Conservation (phyloP, 495 filamentous ascomycete species). For the Umbilicaria muhlenbergii region DNA sequence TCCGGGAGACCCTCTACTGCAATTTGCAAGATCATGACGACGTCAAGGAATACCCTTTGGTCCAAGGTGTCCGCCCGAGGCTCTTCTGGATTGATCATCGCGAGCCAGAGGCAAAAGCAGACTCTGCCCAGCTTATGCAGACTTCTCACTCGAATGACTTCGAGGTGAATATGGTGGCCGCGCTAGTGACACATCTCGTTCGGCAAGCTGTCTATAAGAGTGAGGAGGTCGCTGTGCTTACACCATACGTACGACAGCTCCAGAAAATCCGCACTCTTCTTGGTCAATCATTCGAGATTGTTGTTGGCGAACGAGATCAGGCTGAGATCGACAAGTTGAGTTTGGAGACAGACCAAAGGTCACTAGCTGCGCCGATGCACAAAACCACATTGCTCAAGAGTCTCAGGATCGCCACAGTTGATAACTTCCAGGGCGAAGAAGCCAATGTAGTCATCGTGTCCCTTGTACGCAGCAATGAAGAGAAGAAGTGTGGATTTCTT, state of each 20-base stretch:
- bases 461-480: conserved; percentile 55
- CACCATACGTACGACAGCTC: conserved; percentile 63
- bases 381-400: conserved; percentile 41
- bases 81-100: conserved; percentile 66
- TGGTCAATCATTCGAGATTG: conserved; percentile 37
- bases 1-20: conserved; percentile 50
- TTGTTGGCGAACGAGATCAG: conserved; percentile 50
- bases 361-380: conserved; percentile 6
- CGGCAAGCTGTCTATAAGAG: conserved; percentile 47
- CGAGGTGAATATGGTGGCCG: conserved; percentile 50
- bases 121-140: conserved; percentile 10
- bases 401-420: conserved; percentile 63
- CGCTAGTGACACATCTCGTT: conserved; percentile 58
- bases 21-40: conserved; percentile 38
- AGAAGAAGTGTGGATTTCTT: conserved; percentile 54
- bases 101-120: conserved; percentile 32
- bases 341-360: conserved; percentile 13
- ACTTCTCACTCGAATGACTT: conserved; percentile 47
- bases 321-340: conserved; percentile 41
- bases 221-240: conserved; percentile 64
- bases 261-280: conserved; percentile 39
- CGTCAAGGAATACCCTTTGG: conserved; percentile 38
- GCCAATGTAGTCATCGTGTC: conserved; percentile 73
- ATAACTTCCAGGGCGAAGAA: conserved; percentile 67
- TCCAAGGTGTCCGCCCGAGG: conserved; percentile 46